Conservation (phyloP, 1,284 basidiomycete genomes). For the Coniferiporia sulphurascens region DNA sequence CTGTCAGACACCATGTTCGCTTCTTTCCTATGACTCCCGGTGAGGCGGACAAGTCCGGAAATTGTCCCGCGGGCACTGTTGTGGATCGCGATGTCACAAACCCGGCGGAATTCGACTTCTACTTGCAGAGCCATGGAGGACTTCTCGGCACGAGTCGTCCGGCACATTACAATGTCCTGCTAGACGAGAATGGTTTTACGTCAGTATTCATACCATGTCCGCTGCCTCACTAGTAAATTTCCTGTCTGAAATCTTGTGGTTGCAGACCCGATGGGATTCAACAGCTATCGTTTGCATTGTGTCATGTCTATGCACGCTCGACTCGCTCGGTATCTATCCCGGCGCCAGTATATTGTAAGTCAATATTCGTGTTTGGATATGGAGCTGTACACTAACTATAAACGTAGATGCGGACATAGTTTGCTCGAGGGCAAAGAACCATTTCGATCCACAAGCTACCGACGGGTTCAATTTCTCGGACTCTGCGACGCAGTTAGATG, state of each 20-base stretch:
- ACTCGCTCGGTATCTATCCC: constrained; percentile 83
- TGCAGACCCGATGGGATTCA: constrained; percentile 62
- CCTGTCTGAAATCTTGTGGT: constrained; percentile 13
- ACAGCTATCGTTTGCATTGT: constrained; percentile 67
- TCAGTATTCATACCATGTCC: constrained; percentile 24
- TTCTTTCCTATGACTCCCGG: constrained; percentile 58
- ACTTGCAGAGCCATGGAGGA: constrained; percentile 71
- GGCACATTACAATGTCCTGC: constrained; percentile 63
- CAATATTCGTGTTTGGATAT: not conserved
- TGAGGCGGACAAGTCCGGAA: constrained; percentile 62
- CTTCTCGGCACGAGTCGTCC: constrained; percentile 57
- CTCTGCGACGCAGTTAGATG: constrained; percentile 40
- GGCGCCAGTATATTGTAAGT: constrained; percentile 77
- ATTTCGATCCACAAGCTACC: constrained; percentile 57
- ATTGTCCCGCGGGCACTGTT: constrained; percentile 72
- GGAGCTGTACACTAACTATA: constrained; percentile 8
- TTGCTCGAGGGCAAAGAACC: constrained; percentile 75
- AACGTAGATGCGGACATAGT: constrained; percentile 73
- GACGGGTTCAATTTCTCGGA: constrained; percentile 50
- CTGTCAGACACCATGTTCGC: constrained; percentile 53
- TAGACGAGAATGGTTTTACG: constrained; percentile 55
- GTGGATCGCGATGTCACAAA: constrained; percentile 67
- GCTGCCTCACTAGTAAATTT: constrained; percentile 22
- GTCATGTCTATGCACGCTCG: constrained; percentile 77
- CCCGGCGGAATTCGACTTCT: constrained; percentile 78